Conservation (phyloP, 305 asterid genomes). For the Rubia peregrina region DNA sequence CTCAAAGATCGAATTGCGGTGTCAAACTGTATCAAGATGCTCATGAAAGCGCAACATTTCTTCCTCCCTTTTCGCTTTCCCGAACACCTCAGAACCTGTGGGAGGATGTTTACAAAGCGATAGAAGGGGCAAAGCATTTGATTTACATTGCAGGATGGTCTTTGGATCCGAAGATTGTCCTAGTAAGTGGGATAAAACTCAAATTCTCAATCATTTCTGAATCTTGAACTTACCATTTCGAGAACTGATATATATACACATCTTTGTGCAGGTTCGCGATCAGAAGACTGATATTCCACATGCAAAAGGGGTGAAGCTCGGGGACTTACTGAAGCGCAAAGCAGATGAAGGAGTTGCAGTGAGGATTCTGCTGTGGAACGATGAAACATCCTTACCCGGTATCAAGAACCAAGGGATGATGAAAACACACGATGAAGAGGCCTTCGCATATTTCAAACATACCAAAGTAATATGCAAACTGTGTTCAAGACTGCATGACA, state of each 20-base stretch:
- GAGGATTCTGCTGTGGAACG: conserved; percentile 80
- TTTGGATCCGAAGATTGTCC: conserved; percentile 55
- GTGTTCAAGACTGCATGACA: conserved; percentile 63
- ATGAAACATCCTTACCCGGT: conserved; percentile 70
- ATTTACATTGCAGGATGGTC: conserved; percentile 88
- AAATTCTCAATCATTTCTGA: not conserved
- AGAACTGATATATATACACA: not conserved
- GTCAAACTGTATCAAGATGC: conserved; percentile 78
- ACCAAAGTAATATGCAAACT: conserved; percentile 62
- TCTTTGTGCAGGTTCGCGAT: conserved; percentile 56
- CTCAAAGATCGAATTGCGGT: conserved; percentile 54
- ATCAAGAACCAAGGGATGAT: conserved; percentile 80
- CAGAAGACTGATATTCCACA: conserved; percentile 54
- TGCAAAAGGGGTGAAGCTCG: conserved; percentile 75
- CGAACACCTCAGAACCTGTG: conserved; percentile 50
- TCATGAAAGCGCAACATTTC: conserved; percentile 49
- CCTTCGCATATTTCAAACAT: conserved; percentile 61
- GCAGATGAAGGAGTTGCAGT: conserved; percentile 87
- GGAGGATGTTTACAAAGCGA: conserved; percentile 75
- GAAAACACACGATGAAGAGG: conserved; percentile 76
- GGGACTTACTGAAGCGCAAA: conserved; percentile 65
- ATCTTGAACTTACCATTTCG: not conserved
- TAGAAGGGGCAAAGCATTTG: conserved; percentile 80
- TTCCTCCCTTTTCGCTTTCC: conserved; percentile 38
- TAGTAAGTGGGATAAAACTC: conserved; percentile 34